Conservation (phyloP, 495 filamentous ascomycete genomes). For the Hypoxylon subgilvum region DNA sequence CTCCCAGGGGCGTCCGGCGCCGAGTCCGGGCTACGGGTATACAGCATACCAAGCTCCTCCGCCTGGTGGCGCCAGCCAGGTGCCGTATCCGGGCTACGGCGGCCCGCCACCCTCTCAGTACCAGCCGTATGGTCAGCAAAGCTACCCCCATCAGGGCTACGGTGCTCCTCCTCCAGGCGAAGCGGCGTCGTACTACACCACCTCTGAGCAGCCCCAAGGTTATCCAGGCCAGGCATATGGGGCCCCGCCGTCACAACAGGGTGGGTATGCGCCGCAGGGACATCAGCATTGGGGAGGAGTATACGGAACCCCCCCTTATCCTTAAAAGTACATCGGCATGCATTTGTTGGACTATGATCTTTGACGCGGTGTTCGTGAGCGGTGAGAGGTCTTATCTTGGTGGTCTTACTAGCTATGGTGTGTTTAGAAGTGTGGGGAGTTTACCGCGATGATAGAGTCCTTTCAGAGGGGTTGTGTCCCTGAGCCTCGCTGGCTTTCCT, state of each 20-base stretch:
- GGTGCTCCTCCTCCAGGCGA: conserved; percentile 31
- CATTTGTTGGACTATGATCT: conserved; percentile 2
- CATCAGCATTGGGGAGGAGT: conserved; percentile 37
- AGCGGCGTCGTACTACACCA: conserved; percentile 35
- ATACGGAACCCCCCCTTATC: conserved; percentile 30
- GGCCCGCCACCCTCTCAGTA: conserved; percentile 12
- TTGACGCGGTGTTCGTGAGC: not conserved
- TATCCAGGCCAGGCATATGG: conserved; percentile 32
- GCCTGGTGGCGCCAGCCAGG: not conserved
- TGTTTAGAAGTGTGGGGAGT: too few relatives aligned
- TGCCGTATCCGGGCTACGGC: conserved; percentile 14
- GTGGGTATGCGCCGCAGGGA: conserved; percentile 35
- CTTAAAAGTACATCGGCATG: too few relatives aligned
- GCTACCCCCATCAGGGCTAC: conserved; percentile 20
- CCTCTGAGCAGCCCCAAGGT: conserved; percentile 16
- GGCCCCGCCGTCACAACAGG: conserved; percentile 25
- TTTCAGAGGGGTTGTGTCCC: too few relatives aligned
- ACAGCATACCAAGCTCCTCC: conserved; percentile 12
- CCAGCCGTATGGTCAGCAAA: conserved; percentile 23
- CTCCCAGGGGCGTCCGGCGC: conserved; percentile 12
- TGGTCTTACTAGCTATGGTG: too few relatives aligned
- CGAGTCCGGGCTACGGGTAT: conserved; percentile 25
- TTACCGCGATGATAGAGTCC: too few relatives aligned
- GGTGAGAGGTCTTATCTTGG: conserved; percentile 9
- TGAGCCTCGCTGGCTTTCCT: too few relatives aligned